Evolutionary conservation across 1,284 basidiomycete species (phyloP), one percentile per base, ranked within the genome.

Genomic region (Puccinia triticina): DNA sequence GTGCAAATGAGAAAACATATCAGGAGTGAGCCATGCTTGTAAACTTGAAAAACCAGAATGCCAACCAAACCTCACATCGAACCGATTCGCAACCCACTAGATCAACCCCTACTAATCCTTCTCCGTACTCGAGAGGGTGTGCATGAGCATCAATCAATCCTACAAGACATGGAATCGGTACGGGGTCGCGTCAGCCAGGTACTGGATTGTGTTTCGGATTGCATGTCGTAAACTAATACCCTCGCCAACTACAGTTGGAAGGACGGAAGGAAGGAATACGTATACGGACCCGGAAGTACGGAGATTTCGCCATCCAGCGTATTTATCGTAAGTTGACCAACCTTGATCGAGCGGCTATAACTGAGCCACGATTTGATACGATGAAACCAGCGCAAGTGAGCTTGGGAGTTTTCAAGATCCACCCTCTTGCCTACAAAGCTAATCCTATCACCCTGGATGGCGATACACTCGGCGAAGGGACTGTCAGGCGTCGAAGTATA

Each of bases 111-210:
- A 83, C 78, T n/a, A 83, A 74, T 26, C 84, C 84, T 83, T 84
- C 84, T 72, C 86, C 86, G 23, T 84, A 84, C 53, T 85, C 84
- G 64, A 86, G 84, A n/a, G 86, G 83, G 73, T 86, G 86, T 34
- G 84, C 86, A 59, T 86, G 86, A 23, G 85, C 85, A 61, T 86
- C 86, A 61, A 85, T 85, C 34, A 86, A 84, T 48, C 85, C 85
- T 46, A 32, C 37, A 64, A 72, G 8, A 50, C 69, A 50, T 50
- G 43, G 18, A 29, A 43, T 50, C 32, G n/a, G 46, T 29, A 72
- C 16, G 2, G n/a, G 46, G 1, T 16, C n/a, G 46, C 14, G 12
- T 50, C 18, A 29, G 48, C 32, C 37, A 12, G 64, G 18, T 37
- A 7, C 32, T 37, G 32, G 29, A 37, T 37, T 8, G 46, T 8